Conservation (phyloP, 2,329 filamentous ascomycete species). For the Emericellopsis atlantica region DNA sequence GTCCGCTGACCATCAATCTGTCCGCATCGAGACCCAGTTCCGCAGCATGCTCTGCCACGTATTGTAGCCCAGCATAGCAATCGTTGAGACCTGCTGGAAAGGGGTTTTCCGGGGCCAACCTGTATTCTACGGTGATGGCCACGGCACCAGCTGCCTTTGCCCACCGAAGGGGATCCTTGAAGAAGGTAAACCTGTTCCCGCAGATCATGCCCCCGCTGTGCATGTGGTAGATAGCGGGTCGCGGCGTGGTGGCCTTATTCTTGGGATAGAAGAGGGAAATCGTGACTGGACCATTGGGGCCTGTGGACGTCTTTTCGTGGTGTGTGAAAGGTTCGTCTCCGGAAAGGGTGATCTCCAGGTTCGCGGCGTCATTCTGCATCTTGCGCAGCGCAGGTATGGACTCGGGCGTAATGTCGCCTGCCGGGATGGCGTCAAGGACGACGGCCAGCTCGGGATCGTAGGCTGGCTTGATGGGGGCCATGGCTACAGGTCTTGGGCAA, state of each 20-base stretch:
- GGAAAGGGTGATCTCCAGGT: conserved; percentile 5
- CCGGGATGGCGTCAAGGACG: conserved; percentile 5
- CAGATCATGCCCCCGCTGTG: conserved; percentile 11
- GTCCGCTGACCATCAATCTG: conserved; percentile 25
- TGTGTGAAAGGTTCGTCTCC: conserved; percentile 8
- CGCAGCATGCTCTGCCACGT: conserved; percentile 20
- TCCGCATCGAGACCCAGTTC: conserved; percentile 25
- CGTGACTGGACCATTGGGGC: conserved; percentile 7
- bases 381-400: conserved; percentile 6
- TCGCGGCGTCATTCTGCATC: conserved; percentile 3
- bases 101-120: conserved; percentile 11
- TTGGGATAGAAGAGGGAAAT: conserved; percentile 10
- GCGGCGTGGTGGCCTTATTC: neutral
- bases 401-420: conserved; percentile 6
- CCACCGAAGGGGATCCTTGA: conserved; percentile 8
- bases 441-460: conserved; percentile 10
- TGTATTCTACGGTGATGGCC: conserved; percentile 12
- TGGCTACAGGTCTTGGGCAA: neutral
- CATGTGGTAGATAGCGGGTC: conserved; percentile 8
- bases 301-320: conserved; percentile 7
- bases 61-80: conserved; percentile 16
- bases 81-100: conserved; percentile 11
- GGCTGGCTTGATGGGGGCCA: conserved; percentile 5
- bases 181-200: conserved; percentile 10
- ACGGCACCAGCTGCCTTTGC: conserved; percentile 7